Evolutionary conservation across 2,329 filamentous ascomycete genomes (phyloP), one percentile per base, ranked within the genome.

Genomic region (Cladosporium sp.): DNA sequence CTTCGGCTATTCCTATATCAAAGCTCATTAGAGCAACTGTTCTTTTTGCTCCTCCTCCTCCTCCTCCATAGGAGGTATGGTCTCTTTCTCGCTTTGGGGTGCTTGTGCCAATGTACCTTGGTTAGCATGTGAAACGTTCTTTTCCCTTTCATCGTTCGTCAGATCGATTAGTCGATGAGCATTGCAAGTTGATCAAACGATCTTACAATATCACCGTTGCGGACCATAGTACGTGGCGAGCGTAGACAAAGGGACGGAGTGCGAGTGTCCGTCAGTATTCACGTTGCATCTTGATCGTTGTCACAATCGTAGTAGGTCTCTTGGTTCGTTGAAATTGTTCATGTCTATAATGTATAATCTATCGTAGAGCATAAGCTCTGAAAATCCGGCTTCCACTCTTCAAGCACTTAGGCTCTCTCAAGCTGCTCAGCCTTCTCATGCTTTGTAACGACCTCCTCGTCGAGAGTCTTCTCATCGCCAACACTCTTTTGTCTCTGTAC

Each of bases 401-500:
- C 14, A 23, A 21, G 14, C 16, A 46, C 1, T 3, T 23, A 46
- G n/a, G n/a, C 10, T 12, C n/a, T 46, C 52, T 63, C 61, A 5
- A 63, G 26, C 50, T 56, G 50, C 61, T 63, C 61, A 12, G 35
- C 61, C 7, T 31, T 23, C 10, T 62, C 59, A 11, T 37, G 44
- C 33, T 63, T 63, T 16, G 26, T 46, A 5, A 49, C 61, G 16
- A 29, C 28, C 6, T 28, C 31, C 23, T 37, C 59, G 10, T 62
- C 59, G 6, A 53, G 18, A 16, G 31, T 53, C 31, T 37, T 53
- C 1, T 46, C 61, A 21, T 55, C 61, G 21, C 10, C 29, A 6
- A 55, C 28, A 5, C 37, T 55, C 61, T 55, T 28, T 21, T 11
- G 23, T 6, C 50, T 29, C 50, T 63, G 61, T 68, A 93, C 88